These are phyloP conservation scores for Raddia distichophylla DNA, from an alignment of 176 grass and related monocot genomes.

Conservation along the genomic window DNA sequence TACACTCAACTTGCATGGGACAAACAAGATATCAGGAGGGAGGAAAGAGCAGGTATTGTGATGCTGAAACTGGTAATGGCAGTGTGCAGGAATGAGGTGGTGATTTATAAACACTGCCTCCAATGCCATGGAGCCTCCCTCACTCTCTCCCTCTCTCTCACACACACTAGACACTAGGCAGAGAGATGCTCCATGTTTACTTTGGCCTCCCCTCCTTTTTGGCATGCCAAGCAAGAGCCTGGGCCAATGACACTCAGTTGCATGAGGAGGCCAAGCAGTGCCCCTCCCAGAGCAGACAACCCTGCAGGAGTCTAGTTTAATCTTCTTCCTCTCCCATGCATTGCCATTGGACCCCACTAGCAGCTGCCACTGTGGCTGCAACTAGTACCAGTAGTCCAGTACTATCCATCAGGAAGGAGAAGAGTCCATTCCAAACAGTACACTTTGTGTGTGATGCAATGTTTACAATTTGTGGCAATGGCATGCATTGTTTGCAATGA, in stretches of 20 bases:
- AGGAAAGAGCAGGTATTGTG: background rate
- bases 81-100: conserved; percentile 18
- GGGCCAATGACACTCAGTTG: conserved; percentile 44
- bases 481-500: conserved; percentile 23
- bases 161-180: conserved; percentile 42
- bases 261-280: conserved; percentile 54
- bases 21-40: background rate
- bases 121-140: conserved; percentile 31
- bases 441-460: conserved; percentile 45
- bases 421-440: conserved; percentile 39
- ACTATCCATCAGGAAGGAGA: background rate
- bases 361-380: background rate
- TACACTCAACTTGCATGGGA: conserved; percentile 9
- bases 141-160: background rate
- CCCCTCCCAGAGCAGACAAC: conserved; percentile 73
- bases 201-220: conserved; percentile 50
- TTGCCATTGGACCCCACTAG: conserved; percentile 9
- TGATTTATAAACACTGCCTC: conserved; percentile 51
- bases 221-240: conserved; percentile 62
- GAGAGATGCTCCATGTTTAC: conserved; percentile 19
- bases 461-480: background rate
- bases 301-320: conserved; percentile 47
- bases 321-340: conserved; percentile 29
- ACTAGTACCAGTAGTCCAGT: background rate
- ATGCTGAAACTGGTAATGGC: conserved; percentile 32